Base-by-base conservation (phyloP, 257 asterid species). In the Mitragyna speciosa region DNA sequence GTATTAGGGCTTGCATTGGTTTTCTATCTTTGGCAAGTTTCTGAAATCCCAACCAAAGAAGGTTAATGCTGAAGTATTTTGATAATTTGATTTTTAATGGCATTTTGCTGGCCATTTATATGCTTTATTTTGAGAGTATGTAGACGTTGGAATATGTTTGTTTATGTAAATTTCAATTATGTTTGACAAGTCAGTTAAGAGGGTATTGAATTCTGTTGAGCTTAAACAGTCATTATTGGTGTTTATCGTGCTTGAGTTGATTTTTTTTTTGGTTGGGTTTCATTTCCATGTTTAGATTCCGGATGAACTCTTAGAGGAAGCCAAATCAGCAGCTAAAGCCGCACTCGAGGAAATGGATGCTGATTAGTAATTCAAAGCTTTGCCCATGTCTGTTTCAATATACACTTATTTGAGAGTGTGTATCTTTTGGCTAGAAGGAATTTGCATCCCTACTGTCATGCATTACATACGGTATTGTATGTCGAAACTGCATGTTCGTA, bases 291-390 rank as follows among this genome's bases (percentile, higher is more conserved):
- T 77, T n/a, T 87, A 94, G 98, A 97, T 94, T 47, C 97, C 97
- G 0, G 94, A 91, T 1, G 87, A 86, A 77, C 89, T 92, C 16
- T 75, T 92, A 79, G 97, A 92, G 85, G 98, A 89, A 88, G 98
- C 97, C 76, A 94, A 94, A 83, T 82, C 88, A 52, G 98, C 97
- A n/a, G 98, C 98, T 41, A 91, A 89, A 88, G 95, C 92, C 22
- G 98, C 98, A 10, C 97, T 94, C 17, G 98, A 94, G 86, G 98
- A 94, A 84, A 94, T 94, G 97, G 98, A 94, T 84, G 98, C 97
- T 26, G 98, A 92, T 86, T 94, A 91, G 61, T 66, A 51, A 26
- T 28, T 72, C 0, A 26, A 28, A 77, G 71, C 75, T 36, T 52
- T 52, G 11, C 16, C 61, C 22, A 9, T 45, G 20, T 43, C 8